Evolutionary conservation across 2,329 filamentous ascomycete genomes (phyloP).

Genomic region (Cryoendolithus antarcticus): DNA sequence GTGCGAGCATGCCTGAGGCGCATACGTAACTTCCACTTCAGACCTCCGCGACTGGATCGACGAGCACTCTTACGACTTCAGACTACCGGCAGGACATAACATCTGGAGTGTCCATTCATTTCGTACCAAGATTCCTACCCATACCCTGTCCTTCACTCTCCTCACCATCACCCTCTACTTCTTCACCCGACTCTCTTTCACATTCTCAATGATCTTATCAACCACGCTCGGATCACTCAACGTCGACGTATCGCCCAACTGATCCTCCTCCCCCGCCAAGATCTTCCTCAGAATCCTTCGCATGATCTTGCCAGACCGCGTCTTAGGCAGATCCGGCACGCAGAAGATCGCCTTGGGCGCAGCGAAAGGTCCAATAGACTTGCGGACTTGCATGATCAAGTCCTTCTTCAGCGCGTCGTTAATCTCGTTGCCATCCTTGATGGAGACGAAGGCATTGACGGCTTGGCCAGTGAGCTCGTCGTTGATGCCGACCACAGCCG

Average conservation of each 20-base stretch:
- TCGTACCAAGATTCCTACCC: too few relatives aligned
- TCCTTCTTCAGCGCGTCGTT: constrained; percentile 82
- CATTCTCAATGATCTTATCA: constrained; percentile 72
- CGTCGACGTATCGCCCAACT: constrained; percentile 87
- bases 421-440: constrained; percentile 72
- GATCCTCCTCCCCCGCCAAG: constrained; percentile 89
- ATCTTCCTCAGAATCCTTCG: constrained; percentile 94
- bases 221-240: constrained; percentile 85
- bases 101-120: too few relatives aligned
- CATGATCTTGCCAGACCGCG: constrained; percentile 98
- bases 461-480: constrained; percentile 96
- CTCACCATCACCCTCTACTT: constrained; percentile 2
- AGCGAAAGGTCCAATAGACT: constrained; percentile 94
- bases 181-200: constrained; percentile 41
- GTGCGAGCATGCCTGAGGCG: too few relatives aligned
- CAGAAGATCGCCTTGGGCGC: constrained; percentile 88
- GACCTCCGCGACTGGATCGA: too few relatives aligned
- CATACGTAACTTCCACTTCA: too few relatives aligned
- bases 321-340: constrained; percentile 92
- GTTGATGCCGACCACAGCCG: constrained; percentile 82
- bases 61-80: too few relatives aligned
- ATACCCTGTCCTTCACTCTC: constrained; percentile 20
- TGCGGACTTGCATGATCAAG: constrained; percentile 84
- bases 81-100: too few relatives aligned
- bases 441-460: constrained; percentile 91